phyloP scores from a whole-genome alignment of 1,284 basidiomycete species.

The Naganishia sp. region DNA sequence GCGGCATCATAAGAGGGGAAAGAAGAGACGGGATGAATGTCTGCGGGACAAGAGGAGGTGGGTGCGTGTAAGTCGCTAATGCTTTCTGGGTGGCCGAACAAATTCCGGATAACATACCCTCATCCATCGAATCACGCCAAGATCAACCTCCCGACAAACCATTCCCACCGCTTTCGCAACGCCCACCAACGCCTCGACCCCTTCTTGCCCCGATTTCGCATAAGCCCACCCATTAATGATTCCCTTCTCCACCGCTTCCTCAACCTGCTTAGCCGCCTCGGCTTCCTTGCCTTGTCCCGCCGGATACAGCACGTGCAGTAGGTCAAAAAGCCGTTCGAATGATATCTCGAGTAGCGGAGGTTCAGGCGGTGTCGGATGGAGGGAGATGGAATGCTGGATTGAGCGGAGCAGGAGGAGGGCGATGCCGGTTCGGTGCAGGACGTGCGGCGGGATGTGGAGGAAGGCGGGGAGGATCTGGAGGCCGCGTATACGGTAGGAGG shows the following conservation, averaged over 20 bases:
- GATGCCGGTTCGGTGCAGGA: constrained; percentile 47
- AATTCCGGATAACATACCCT: constrained; percentile 41
- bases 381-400: constrained; percentile 46
- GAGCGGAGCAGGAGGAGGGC: constrained; percentile 46
- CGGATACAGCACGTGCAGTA: constrained; percentile 23
- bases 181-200: constrained; percentile 40
- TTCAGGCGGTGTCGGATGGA: constrained; percentile 46
- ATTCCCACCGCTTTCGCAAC: constrained; percentile 43
- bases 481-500: constrained; percentile 45
- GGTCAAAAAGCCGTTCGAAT: constrained; percentile 23
- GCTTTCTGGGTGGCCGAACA: too few species aligned
- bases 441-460: constrained; percentile 23
- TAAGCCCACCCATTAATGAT: constrained; percentile 47
- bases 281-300: constrained; percentile 31
- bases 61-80: background rate
- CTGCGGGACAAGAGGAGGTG: constrained; percentile 32
- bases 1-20: constrained; percentile 45
- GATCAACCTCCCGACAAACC: constrained; percentile 41
- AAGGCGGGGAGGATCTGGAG: constrained; percentile 30
- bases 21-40: constrained; percentile 48
- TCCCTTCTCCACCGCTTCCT: constrained; percentile 47
- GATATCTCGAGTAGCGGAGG: constrained; percentile 39
- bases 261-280: constrained; percentile 40
- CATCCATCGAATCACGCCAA: constrained; percentile 49
- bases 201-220: constrained; percentile 44